Evolutionary conservation across 768 basidiomycete species (phyloP).

Genomic region (Leccinum arenicola): DNA sequence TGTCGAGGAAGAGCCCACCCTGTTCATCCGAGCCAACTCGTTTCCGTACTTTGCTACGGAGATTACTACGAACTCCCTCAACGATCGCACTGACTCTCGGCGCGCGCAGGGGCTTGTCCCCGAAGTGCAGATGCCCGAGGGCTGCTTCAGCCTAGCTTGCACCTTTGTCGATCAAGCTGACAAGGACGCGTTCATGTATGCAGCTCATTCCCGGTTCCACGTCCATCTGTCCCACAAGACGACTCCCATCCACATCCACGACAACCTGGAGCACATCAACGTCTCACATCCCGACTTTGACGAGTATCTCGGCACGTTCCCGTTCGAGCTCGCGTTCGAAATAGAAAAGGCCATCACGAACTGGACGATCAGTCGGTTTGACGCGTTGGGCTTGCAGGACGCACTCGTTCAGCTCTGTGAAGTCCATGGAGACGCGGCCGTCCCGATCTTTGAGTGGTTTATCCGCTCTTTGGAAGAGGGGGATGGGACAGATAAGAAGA

Average conservation of each 20-base stretch:
- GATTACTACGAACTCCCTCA: too few relatives aligned
- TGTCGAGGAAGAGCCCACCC: constrained; percentile 6
- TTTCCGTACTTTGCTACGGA: constrained; percentile 30
- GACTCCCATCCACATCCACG: constrained; percentile 11
- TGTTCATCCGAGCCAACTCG: constrained; percentile 33
- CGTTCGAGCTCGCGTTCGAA: constrained; percentile 38
- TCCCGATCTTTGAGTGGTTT: constrained; percentile 25
- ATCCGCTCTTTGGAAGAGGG: constrained; percentile 21
- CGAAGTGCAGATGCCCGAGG: constrained; percentile 24
- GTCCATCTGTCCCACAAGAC: constrained; percentile 7
- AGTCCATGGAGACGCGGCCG: constrained; percentile 12
- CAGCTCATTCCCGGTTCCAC: constrained; percentile 21
- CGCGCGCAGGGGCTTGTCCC: constrained; percentile 29
- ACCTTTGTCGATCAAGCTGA: constrained; percentile 27
- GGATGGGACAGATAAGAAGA: background rate
- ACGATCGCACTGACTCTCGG: constrained; percentile 1
- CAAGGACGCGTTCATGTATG: constrained; percentile 29
- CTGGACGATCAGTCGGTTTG: constrained; percentile 22
- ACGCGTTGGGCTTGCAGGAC: constrained; percentile 23
- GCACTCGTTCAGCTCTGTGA: constrained; percentile 21
- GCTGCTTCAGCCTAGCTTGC: constrained; percentile 29
- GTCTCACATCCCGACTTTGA: constrained; percentile 11
- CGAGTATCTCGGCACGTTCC: constrained; percentile 25
- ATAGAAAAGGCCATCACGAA: constrained; percentile 36
- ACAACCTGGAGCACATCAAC: constrained; percentile 6